Conservation (phyloP, 495 filamentous ascomycete species). For the Neurospora sp. region DNA sequence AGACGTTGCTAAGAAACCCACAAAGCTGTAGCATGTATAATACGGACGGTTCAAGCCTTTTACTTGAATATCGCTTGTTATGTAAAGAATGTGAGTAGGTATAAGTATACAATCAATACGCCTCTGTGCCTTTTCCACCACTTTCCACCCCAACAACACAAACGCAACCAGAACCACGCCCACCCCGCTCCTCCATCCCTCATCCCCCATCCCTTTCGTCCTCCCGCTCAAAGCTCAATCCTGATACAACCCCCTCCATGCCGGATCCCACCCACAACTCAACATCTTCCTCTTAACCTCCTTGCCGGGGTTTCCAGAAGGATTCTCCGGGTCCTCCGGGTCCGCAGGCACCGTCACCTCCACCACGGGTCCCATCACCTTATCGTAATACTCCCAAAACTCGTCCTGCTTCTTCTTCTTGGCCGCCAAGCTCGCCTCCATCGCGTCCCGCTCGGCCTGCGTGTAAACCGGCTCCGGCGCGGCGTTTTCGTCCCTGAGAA, state of each 20-base stretch:
- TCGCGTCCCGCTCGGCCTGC: constrained; percentile 7
- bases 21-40: background rate
- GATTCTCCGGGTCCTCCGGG: background rate
- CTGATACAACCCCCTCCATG: background rate
- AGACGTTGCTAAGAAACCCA: background rate
- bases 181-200: background rate
- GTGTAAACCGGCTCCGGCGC: constrained; percentile 30
- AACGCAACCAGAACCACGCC: background rate
- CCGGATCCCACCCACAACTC: background rate
- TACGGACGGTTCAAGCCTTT: background rate
- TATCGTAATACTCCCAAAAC: constrained; percentile 14
- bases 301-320: background rate
- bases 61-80: background rate
- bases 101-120: background rate
- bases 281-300: background rate
- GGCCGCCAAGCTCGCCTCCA: background rate
- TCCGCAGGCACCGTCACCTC: background rate
- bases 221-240: background rate
- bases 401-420: constrained; percentile 11
- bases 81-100: background rate
- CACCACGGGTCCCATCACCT: background rate
- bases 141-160: background rate
- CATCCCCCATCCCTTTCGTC: background rate
- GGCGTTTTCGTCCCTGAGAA: constrained; percentile 26
- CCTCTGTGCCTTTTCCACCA: background rate